A percentile compares a stretch with the other conserved stretches of the same genome.
phyloP scores from a whole-genome alignment of 495 filamentous ascomycete genomes.

The Penicillium angulare region DNA sequence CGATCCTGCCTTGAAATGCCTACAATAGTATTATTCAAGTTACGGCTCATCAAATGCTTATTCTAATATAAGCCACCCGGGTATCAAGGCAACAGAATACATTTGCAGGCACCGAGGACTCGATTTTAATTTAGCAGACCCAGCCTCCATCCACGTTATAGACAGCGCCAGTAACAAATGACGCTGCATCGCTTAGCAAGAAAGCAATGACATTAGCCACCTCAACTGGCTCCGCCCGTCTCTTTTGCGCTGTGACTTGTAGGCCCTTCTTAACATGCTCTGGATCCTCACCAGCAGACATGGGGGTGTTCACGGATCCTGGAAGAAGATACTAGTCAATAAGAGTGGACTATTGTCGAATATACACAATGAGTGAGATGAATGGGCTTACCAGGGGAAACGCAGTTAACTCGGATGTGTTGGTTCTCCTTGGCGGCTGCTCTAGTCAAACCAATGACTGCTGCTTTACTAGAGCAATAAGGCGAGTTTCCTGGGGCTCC shows the following conservation, averaged over 20 bases:
- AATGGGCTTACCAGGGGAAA: constrained; percentile 10
- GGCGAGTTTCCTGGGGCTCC: constrained; percentile 42
- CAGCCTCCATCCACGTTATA: constrained; percentile 37
- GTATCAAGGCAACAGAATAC: no score
- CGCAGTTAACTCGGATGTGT: constrained; percentile 53
- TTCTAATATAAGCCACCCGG: no score
- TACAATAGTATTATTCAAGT: no score
- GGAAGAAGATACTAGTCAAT: background rate
- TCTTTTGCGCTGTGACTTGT: constrained; percentile 19
- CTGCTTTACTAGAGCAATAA: constrained; percentile 54
- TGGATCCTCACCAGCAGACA: constrained; percentile 11
- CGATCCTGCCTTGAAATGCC: no score
- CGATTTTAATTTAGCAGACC: no score
- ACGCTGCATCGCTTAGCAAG: constrained; percentile 49
- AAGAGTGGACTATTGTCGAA: background rate
- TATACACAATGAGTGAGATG: background rate
- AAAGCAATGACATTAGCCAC: constrained; percentile 50
- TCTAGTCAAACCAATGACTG: constrained; percentile 53
- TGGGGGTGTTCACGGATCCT: constrained; percentile 19
- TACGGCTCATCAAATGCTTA: no score
- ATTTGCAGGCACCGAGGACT: no score
- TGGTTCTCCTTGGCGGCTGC: constrained; percentile 51
- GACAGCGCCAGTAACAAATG: constrained; percentile 50
- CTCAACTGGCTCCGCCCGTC: constrained; percentile 41
- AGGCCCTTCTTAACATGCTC: constrained; percentile 14